Base-by-base conservation (phyloP, 805 yeast species). In the Candida corydali region DNA sequence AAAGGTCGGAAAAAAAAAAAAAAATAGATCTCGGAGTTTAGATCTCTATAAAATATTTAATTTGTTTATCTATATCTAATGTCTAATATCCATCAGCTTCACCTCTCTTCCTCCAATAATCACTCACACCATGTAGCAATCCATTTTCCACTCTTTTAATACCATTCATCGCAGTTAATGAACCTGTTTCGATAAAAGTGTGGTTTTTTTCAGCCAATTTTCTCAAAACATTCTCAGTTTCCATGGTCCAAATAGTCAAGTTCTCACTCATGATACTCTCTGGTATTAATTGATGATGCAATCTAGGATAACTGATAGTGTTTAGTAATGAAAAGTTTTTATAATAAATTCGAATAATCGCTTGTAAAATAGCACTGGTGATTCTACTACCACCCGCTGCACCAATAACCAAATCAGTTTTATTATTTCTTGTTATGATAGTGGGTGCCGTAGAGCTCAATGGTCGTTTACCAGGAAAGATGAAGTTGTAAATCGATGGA, bases 321-420 rank as follows among this genome's bases (percentile, higher is more conserved):
- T 85, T 81, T 16, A 86, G 61, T 3, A 88, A 53, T 1, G 80
- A 69, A 62, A 77, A 54, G 2, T 71, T 59, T 50, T 78, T 75
- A 53, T 76, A 77, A 43, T 80, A 78, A 3, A 67, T 62, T 36
- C 96, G 63, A 1, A 85, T 70, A 12, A 91, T 72, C 0, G 91
- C 88, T 55, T 88, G 93, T 38, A 91, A 73, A 3, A 91, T 78
- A 1, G 94, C 76, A 0, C 96, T 86, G 10, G 84, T 70, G 34
- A 91, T 91, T 38, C 93, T 67, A 5, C 93, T 82, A 0, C 98
- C 98, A 8, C 98, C 98, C 1, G 97, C 94, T 0, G 96, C 93
- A 0, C 97, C 98, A 40, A 91, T 72, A 4, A 83, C 75, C 17
- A 85, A 54, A 46, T 82, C 88, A 0, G 83, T 78, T 7, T 52